These are phyloP conservation scores for Nigrospora oryzae DNA, from an alignment of 2,329 filamentous ascomycete species.

Conservation along the genomic window DNA sequence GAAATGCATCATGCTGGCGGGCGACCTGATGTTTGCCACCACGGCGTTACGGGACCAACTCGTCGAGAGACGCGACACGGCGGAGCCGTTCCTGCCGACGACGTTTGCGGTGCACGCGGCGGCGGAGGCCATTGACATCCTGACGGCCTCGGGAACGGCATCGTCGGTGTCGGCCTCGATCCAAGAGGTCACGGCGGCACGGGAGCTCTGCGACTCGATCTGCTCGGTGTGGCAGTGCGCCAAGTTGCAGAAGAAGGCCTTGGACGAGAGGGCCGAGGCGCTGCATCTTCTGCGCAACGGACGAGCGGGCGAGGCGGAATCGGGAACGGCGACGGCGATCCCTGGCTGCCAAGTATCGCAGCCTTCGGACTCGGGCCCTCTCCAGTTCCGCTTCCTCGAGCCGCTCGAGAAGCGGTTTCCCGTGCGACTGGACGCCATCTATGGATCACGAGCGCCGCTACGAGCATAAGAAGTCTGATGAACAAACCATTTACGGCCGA, in stretches of 20 bases:
- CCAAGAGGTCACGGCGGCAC: neutral
- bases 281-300: neutral
- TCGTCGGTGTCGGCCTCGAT: slow-evolving; percentile 1
- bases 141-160: neutral
- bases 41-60: neutral
- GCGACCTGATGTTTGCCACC: slow-evolving; percentile 1
- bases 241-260: neutral
- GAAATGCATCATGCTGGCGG: neutral
- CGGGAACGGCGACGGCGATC: neutral
- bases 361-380: neutral
- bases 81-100: neutral
- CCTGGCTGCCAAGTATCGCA: neutral
- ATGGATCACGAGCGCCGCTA: neutral
- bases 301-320: neutral
- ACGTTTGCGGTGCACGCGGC: slow-evolving; percentile 1
- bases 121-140: slow-evolving; percentile 1
- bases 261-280: slow-evolving; percentile 1
- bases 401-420: slow-evolving; percentile 2
- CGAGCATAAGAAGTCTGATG: neutral
- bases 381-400: neutral
- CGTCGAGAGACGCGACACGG: neutral
- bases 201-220: neutral
- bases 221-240: neutral
- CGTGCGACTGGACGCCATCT: neutral
- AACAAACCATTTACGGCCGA: too few species aligned